phyloP scores from a whole-genome alignment of 345 rosid genomes.

The Populus ilicifolia region DNA sequence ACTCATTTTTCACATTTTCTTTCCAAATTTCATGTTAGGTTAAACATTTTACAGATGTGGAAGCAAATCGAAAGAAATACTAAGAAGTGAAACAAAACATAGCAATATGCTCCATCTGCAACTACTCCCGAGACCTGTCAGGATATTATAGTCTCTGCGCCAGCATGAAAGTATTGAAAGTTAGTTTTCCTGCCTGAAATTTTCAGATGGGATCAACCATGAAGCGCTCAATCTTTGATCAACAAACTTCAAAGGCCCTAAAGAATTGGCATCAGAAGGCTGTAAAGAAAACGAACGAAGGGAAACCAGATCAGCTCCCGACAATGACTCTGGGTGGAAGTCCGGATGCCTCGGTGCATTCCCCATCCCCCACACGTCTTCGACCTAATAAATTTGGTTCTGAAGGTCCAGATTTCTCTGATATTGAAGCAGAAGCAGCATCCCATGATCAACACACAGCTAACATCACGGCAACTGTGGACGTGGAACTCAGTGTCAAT shows the following conservation, averaged over 20 bases:
- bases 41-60: not conserved
- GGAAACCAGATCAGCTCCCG: constrained; percentile 17
- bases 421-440: constrained; percentile 15
- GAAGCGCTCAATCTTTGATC: constrained; percentile 90
- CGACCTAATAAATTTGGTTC: not conserved
- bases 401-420: not conserved
- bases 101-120: too few relatives aligned
- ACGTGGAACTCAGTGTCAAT: constrained; percentile 44
- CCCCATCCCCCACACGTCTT: constrained; percentile 11
- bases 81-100: too few relatives aligned
- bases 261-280: constrained; percentile 81
- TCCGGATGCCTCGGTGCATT: constrained; percentile 17
- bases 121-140: not conserved
- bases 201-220: constrained; percentile 93
- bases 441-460: constrained; percentile 25
- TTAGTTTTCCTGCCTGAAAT: not conserved
- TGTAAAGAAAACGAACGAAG: constrained; percentile 42
- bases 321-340: constrained; percentile 30
- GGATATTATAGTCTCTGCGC: not conserved
- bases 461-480: constrained; percentile 49
- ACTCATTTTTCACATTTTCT: not conserved
- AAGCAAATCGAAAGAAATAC: not conserved
- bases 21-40: not conserved
- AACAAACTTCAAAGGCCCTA: constrained; percentile 79
- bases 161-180: not conserved